These are phyloP conservation scores for Nyctanthes arbortristis DNA, from an alignment of 257 asterid species.

Conservation along the genomic window DNA sequence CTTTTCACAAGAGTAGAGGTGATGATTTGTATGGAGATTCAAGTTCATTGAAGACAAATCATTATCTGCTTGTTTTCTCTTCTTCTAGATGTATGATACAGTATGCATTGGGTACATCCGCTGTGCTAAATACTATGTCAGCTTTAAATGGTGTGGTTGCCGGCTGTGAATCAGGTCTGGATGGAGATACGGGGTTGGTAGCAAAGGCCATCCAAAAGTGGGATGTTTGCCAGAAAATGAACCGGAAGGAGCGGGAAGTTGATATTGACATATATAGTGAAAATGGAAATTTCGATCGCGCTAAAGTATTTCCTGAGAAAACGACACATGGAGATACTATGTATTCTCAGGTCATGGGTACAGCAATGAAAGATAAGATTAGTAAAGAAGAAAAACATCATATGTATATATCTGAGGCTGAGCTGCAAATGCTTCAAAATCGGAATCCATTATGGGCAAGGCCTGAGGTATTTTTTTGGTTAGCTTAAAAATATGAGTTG, in stretches of 20 bases:
- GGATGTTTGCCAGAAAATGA: slow-evolving; percentile 74
- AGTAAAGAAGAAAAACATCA: slow-evolving; percentile 55
- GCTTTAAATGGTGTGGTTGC: slow-evolving; percentile 37
- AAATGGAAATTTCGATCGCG: slow-evolving; percentile 53
- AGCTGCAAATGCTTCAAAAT: slow-evolving; percentile 77
- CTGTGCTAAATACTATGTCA: slow-evolving; percentile 43
- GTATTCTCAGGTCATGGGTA: slow-evolving; percentile 28
- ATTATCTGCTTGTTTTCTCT: slow-evolving; percentile 77
- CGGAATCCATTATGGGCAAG: slow-evolving; percentile 71
- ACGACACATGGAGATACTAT: slow-evolving; percentile 33
- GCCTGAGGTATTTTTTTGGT: slow-evolving; percentile 52
- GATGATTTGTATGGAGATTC: slow-evolving; percentile 35
- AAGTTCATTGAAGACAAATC: slow-evolving; percentile 41
- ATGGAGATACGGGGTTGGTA: slow-evolving; percentile 45
- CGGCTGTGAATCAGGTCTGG: slow-evolving; percentile 41
- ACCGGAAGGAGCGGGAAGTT: slow-evolving; percentile 53
- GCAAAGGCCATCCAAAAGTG: slow-evolving; percentile 83
- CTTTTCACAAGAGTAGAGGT: slow-evolving; percentile 57
- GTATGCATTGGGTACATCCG: slow-evolving; percentile 57
- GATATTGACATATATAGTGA: slow-evolving; percentile 63
- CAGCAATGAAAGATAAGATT: slow-evolving; percentile 28
- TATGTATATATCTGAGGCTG: slow-evolving; percentile 84
- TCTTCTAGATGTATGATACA: slow-evolving; percentile 73
- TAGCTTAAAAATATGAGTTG: slow-evolving; percentile 12
- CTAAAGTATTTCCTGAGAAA: slow-evolving; percentile 73